A percentile compares a stretch with the other conserved stretches of the same genome.
Conservation (phyloP, 2,329 filamentous ascomycete genomes). For the Diaporthe citrichinensis region DNA sequence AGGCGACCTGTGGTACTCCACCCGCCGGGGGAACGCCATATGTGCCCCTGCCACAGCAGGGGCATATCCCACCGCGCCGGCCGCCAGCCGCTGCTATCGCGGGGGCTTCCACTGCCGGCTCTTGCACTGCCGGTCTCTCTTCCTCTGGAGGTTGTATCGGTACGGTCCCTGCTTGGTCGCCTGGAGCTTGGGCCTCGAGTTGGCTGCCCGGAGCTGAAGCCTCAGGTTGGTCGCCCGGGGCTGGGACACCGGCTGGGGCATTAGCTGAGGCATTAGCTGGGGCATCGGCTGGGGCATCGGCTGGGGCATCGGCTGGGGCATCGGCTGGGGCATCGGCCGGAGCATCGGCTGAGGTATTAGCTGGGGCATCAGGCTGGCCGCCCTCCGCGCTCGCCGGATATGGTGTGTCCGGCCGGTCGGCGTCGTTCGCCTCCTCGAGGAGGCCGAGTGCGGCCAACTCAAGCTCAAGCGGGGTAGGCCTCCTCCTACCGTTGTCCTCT, state of each 20-base stretch:
- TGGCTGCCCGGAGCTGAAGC: background rate
- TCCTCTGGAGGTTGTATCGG: background rate
- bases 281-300: background rate
- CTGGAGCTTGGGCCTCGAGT: background rate
- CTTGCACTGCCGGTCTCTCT: background rate
- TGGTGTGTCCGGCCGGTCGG: constrained; percentile 21
- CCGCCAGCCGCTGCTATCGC: background rate
- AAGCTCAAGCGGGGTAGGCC: constrained; percentile 3
- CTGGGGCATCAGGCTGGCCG: background rate
- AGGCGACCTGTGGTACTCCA: constrained; percentile 17
- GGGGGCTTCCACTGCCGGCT: background rate
- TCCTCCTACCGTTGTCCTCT: background rate
- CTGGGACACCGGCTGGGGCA: background rate
- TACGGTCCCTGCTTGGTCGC: background rate
- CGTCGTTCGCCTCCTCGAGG: background rate
- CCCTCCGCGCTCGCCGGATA: background rate
- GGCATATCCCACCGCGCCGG: background rate
- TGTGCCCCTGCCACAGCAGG: constrained; percentile 27
- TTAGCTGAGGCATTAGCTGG: too few species aligned
- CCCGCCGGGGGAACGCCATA: constrained; percentile 1
- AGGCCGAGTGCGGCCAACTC: constrained; percentile 1
- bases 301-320: too few species aligned
- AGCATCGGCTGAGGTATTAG: too few species aligned
- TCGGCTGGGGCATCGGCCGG: too few species aligned
- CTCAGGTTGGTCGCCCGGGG: background rate